These are phyloP conservation scores for Gnomoniopsis smithogilvyi DNA, from an alignment of 2,329 filamentous ascomycete genomes.

Conservation along the genomic window DNA sequence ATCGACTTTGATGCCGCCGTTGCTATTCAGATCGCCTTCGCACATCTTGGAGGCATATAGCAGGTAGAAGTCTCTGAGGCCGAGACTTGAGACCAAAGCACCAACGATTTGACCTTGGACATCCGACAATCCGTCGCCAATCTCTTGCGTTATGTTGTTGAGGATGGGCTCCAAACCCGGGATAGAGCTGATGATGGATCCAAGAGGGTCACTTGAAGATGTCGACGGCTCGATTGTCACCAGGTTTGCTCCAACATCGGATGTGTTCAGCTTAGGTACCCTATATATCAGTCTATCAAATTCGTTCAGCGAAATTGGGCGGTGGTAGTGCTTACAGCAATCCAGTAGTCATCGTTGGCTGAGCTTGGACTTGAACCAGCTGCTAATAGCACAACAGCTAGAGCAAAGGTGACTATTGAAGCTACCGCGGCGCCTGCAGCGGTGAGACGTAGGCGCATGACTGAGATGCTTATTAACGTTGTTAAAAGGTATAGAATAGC, in stretches of 20 bases:
- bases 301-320: not conserved
- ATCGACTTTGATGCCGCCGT: conserved; percentile 5
- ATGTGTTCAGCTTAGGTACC: conserved; percentile 18
- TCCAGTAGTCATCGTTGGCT: conserved; percentile 4
- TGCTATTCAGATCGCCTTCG: conserved; percentile 19
- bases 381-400: conserved; percentile 2
- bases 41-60: conserved; percentile 22
- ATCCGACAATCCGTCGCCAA: conserved; percentile 21
- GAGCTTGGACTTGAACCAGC: conserved; percentile 3
- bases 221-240: conserved; percentile 16
- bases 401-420: conserved; percentile 1
- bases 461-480: not conserved
- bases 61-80: conserved; percentile 22
- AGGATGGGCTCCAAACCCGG: conserved; percentile 17
- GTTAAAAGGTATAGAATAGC: not conserved
- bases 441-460: conserved; percentile 3
- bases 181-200: conserved; percentile 14
- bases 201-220: conserved; percentile 7
- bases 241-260: conserved; percentile 18
- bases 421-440: not conserved
- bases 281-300: not conserved
- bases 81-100: conserved; percentile 20
- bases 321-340: not conserved
- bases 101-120: conserved; percentile 22
- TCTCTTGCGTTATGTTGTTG: conserved; percentile 17